Evolutionary conservation across 2,329 filamentous ascomycete genomes (phyloP), one percentile per base, ranked within the genome.

Genomic region (Fusarium veterinarium): DNA sequence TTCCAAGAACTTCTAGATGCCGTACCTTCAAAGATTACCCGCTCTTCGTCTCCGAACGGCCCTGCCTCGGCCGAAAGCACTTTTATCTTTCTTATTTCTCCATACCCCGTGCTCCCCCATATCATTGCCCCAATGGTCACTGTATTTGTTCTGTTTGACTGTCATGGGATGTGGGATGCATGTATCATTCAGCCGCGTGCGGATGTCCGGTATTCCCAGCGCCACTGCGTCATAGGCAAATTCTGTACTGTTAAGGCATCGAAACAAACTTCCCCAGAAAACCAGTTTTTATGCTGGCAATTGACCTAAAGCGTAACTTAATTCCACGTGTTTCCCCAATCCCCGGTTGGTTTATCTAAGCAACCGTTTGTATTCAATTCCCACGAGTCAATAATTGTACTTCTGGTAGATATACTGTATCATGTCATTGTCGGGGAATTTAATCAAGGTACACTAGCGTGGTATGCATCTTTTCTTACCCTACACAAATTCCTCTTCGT

Each of bases 41-140:
- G 42, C 37, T 38, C 17, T 57, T 56, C n/a, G 30, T 40, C 12
- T 58, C 71, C 71, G 64, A 65, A 30, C 71, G 71, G 71, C 49
- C 71, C 71, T 74, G 57, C 71, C 41, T 74, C 71, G 71, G 71
- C 49, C 71, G 63, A 71, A 73, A 69, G 20, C 17, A 20, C 8
- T 35, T 30, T 46, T 44, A 57, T 46, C 38, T 51, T 33, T 31
- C 30, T n/a, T 64, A 17, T 38, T 59, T 45, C 55, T 51, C 55
- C 61, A 66, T 23, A 31, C 52, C 63, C 70, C 59, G 11, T 45
- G 16, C 35, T 60, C 71, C 55, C 71, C 23, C 23, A 25, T 25
- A 25, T 25, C 69, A 46, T 37, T 38, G 23, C 23, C n/a, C 14
- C 38, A 16, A 33, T 25, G 3, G 46, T 19, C 6, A 51, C 46